Base-by-base conservation (phyloP, 2,329 filamentous ascomycete species). In the Lasiodiplodia citricola region DNA sequence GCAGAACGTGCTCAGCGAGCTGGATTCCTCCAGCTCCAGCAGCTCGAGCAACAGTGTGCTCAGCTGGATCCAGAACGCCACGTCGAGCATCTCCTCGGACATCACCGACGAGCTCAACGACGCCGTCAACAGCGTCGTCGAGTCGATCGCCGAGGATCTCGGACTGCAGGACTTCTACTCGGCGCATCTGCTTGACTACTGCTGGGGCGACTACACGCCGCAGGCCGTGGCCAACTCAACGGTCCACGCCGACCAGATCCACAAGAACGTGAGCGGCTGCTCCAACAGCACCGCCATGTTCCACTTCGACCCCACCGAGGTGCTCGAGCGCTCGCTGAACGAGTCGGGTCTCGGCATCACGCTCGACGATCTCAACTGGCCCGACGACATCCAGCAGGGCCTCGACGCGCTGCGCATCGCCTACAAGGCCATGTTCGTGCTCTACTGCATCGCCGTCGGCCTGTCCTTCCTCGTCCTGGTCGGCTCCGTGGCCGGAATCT, bases 161-260 rank as follows among this genome's bases (percentile, higher is more conserved):
- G 85, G 87, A 47, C 80, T 90, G 44, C 81, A 87, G 51, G 85
- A 90, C 76, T 91, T 87, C 78, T 90, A 90, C 79, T 85, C 83
- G 23, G 81, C 86, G 18, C 87, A 91, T 75, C 74, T 90, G 67
- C 84, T 90, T 78, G 83, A 87, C 75, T 87, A 86, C 79, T 91
- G 89, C 79, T 82, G 79, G 69, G 84, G 84, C 67, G 80, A 79
- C 72, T 85, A 83, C 77, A 78, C 76, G 2, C 83, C 83, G 18
- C 65, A 70, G 58, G 74, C 82, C n/a, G 70, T 81, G 6, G 72
- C 82, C 16, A 85, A 85, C 72, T 77, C 78, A 1, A 83, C 81
- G 2, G 70, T 83, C 58, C 78, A 78, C 3, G 71, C 75, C 2
- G 75, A 75, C 8, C 76, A 81, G 14, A 84, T 86, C 58, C 73